These are phyloP conservation scores for Fusarium sublunatum DNA, from an alignment of 2,329 filamentous ascomycete genomes.

Conservation along the genomic window DNA sequence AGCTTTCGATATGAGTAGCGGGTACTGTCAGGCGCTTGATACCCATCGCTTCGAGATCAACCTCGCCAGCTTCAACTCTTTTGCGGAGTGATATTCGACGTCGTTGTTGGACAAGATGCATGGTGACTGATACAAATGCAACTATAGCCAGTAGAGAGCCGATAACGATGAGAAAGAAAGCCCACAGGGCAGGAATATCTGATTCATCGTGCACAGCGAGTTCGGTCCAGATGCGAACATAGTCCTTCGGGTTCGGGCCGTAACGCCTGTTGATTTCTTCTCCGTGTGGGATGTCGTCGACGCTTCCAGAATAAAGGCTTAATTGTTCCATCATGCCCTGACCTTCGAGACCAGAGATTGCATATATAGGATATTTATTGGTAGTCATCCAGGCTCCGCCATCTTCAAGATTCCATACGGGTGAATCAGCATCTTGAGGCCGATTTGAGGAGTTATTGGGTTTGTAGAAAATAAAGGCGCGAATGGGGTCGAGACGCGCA, in stretches of 20 bases:
- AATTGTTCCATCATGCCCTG: constrained; percentile 76
- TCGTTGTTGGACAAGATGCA: constrained; percentile 81
- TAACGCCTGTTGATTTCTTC: constrained; percentile 66
- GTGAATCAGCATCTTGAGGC: constrained; percentile 73
- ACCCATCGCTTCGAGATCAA: constrained; percentile 86
- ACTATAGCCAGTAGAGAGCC: constrained; percentile 78
- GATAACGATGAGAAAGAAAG: constrained; percentile 77
- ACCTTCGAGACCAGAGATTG: constrained; percentile 76
- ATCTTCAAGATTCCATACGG: constrained; percentile 77
- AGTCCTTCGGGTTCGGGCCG: constrained; percentile 66
- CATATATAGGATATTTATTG: constrained; percentile 86
- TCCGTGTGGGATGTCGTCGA: constrained; percentile 70
- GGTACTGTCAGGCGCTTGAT: constrained; percentile 87
- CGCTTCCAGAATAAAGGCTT: constrained; percentile 79
- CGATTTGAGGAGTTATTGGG: constrained; percentile 66
- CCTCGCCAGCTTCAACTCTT: constrained; percentile 80
- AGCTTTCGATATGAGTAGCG: constrained; percentile 72
- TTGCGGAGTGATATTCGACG: constrained; percentile 75
- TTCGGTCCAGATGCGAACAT: constrained; percentile 69
- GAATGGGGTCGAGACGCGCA: constrained; percentile 67
- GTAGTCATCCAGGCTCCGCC: constrained; percentile 75
- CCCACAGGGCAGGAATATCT: constrained; percentile 80
- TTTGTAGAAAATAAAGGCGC: constrained; percentile 72
- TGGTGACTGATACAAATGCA: constrained; percentile 72
- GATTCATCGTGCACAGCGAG: constrained; percentile 60